Evolutionary conservation across 148 eudicot genomes (phyloP).

Genomic region (Cornus controversa): DNA sequence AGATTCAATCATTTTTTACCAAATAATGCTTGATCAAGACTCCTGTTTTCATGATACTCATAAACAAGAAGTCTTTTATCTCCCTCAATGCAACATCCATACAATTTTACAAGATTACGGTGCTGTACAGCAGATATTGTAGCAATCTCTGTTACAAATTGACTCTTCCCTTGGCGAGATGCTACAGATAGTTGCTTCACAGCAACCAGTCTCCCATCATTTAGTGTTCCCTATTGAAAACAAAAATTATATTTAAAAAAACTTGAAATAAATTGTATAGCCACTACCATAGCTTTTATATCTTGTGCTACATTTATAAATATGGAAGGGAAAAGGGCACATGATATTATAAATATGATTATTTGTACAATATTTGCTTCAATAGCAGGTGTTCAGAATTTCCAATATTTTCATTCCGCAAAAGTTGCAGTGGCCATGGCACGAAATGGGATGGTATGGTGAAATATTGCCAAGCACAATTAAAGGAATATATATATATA

Average conservation of each 20-base stretch:
- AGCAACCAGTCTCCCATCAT: slow-evolving; percentile 73
- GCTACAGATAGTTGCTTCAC: slow-evolving; percentile 77
- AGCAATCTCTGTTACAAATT: slow-evolving; percentile 86
- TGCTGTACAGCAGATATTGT: slow-evolving; percentile 88
- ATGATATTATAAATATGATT: no score
- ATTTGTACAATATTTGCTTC: neutral
- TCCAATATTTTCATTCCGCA: neutral
- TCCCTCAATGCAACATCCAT: slow-evolving; percentile 94
- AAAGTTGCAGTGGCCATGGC: neutral
- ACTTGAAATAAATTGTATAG: neutral
- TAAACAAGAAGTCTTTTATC: slow-evolving; percentile 75
- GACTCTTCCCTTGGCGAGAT: slow-evolving; percentile 79
- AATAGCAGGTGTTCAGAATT: neutral
- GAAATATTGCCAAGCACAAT: no score
- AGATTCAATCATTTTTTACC: slow-evolving; percentile 33
- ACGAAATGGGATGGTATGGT: no score
- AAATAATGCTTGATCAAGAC: slow-evolving; percentile 87
- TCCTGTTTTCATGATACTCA: slow-evolving; percentile 82
- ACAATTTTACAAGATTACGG: slow-evolving; percentile 77
- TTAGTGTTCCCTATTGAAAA: slow-evolving; percentile 58
- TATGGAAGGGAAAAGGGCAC: no score
- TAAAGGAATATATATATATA: no score
- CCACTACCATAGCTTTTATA: no score
- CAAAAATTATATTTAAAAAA: neutral
- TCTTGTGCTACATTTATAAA: no score